Evolutionary conservation across 352 stramenopile genomes (phyloP).

Genomic region (Phytophthora citricola): DNA sequence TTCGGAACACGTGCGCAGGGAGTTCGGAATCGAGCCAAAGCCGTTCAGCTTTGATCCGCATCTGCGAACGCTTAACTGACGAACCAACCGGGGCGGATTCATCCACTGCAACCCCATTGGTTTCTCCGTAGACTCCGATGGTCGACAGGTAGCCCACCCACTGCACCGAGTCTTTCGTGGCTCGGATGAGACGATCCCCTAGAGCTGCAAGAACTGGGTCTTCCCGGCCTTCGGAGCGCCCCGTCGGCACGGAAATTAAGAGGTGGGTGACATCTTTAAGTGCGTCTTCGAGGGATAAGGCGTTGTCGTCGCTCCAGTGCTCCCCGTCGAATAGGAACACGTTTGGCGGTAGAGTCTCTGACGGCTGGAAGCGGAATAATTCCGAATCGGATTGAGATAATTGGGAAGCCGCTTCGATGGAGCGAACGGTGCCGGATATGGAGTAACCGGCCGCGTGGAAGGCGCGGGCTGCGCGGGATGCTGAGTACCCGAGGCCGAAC

Average conservation of each 20-base stretch:
- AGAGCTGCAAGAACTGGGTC: constrained; percentile 80
- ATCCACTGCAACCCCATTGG: constrained; percentile 80
- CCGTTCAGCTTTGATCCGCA: constrained; percentile 79
- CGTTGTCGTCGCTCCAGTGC: constrained; percentile 50
- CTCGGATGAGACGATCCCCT: constrained; percentile 44
- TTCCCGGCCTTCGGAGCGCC: constrained; percentile 46
- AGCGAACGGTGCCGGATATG: constrained; percentile 80
- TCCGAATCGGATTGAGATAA: constrained; percentile 42
- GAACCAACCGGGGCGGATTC: constrained; percentile 84
- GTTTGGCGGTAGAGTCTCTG: constrained; percentile 39
- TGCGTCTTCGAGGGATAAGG: constrained; percentile 47
- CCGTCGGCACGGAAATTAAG: constrained; percentile 74
- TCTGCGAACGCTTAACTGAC: constrained; percentile 65
- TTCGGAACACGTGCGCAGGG: constrained; percentile 88
- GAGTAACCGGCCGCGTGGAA: constrained; percentile 70
- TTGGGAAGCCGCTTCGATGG: constrained; percentile 50
- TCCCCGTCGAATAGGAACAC: constrained; percentile 87
- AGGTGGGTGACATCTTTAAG: constrained; percentile 76
- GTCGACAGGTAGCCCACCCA: constrained; percentile 94
- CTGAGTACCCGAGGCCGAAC: constrained; percentile 90
- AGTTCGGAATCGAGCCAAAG: constrained; percentile 77
- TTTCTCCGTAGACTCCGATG: constrained; percentile 95
- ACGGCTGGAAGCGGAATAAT: constrained; percentile 46
- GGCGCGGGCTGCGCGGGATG: constrained; percentile 66
- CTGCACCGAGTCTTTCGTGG: constrained; percentile 52